Evolutionary conservation across 441 rosid genomes (phyloP).

Genomic region (Rhodomyrtus psidioides): DNA sequence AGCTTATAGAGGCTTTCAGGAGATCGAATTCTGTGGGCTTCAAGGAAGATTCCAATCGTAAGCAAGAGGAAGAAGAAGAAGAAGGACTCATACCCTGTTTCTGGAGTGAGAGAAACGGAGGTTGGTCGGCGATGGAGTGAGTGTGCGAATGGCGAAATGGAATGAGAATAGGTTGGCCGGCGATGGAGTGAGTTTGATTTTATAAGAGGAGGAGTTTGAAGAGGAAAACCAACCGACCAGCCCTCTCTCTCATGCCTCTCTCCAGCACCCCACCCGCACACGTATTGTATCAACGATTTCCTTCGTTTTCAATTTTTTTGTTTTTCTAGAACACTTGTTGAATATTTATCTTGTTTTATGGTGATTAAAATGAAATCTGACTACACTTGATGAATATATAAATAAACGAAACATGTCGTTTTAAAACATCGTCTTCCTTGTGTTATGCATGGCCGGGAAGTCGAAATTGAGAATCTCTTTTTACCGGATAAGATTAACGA

Average conservation of each 20-base stretch:
- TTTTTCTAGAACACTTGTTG: too few species aligned
- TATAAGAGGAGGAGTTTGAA: not conserved
- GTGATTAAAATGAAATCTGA: too few species aligned
- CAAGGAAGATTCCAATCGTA: not conserved
- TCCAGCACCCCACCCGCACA: not conserved
- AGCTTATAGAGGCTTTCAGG: not conserved
- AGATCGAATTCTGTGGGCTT: not conserved
- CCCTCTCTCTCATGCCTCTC: not conserved
- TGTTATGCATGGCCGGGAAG: not conserved
- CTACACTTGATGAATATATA: too few species aligned
- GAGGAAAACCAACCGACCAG: not conserved
- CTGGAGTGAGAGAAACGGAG: not conserved
- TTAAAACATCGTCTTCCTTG: too few species aligned
- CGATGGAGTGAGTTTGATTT: not conserved
- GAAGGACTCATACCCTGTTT: not conserved
- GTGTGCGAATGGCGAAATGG: too few species aligned
- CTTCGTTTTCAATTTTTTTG: too few species aligned
- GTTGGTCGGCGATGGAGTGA: too few species aligned
- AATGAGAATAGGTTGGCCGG: not conserved
- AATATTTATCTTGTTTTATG: too few species aligned
- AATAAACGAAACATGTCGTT: too few species aligned
- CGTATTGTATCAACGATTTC: not conserved
- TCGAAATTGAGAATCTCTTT: not conserved
- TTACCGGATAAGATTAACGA: not conserved
- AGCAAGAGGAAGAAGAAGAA: not conserved